Percentiles rank a stretch among this genome's conserved stretches.
These are phyloP conservation scores for Apiospora aurea DNA, from an alignment of 2,329 filamentous ascomycete species.

Conservation along the genomic window DNA sequence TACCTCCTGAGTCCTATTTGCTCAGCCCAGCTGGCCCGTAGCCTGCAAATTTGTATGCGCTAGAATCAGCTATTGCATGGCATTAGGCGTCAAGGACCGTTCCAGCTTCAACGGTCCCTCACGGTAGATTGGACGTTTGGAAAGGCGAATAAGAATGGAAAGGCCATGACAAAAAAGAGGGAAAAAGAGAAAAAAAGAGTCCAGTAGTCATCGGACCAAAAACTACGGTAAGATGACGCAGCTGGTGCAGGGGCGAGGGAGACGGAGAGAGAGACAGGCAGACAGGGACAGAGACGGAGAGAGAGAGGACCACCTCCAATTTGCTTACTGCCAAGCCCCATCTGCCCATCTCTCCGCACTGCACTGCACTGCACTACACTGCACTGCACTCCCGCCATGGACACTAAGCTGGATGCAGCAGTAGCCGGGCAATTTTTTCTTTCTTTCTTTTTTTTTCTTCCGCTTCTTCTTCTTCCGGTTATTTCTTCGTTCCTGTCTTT, in stretches of 20 bases:
- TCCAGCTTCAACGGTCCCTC: background rate
- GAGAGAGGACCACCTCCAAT: background rate
- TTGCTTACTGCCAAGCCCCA: background rate
- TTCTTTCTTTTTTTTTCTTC: background rate
- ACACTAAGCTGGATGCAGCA: background rate
- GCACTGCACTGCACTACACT: constrained; percentile 12
- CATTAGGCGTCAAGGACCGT: background rate
- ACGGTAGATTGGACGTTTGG: background rate
- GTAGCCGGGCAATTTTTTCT: background rate
- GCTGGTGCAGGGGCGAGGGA: constrained; percentile 2
- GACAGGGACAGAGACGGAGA: too few species aligned
- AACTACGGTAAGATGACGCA: constrained; percentile 6
- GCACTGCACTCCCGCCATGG: constrained; percentile 11
- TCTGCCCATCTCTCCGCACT: constrained; percentile 1
- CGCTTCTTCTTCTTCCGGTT: background rate
- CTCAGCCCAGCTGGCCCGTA: background rate
- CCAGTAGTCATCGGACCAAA: background rate
- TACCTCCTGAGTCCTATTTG: constrained; percentile 16
- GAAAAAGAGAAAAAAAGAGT: too few species aligned
- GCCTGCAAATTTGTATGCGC: constrained; percentile 15
- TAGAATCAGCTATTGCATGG: background rate
- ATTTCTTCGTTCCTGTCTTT: too few species aligned
- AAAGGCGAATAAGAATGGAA: too few species aligned
- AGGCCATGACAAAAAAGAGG: too few species aligned
- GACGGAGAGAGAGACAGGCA: too few species aligned